A percentile compares a stretch with the other conserved stretches of the same genome.
Conservation (phyloP, 2,329 filamentous ascomycete species). For the Sporothrix inflata region DNA sequence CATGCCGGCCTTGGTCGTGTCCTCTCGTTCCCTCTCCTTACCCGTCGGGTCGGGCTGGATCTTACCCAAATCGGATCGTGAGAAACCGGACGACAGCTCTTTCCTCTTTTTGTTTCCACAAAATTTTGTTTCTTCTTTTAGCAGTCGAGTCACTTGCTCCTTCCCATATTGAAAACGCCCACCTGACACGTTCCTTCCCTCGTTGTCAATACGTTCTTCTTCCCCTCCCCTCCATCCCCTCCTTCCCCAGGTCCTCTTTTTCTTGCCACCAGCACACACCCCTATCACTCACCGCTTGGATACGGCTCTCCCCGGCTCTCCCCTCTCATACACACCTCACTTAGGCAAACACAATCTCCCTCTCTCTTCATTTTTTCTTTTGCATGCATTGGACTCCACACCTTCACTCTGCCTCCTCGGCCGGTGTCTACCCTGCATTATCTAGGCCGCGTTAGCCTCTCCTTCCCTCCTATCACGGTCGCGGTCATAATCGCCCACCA, state of each 20-base stretch:
- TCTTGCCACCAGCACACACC: neutral
- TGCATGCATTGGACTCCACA: neutral
- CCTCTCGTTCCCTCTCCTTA: neutral
- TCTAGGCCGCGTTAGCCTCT: neutral
- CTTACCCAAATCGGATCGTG: neutral
- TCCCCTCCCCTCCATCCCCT: slow-evolving; percentile 9
- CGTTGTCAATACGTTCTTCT: neutral
- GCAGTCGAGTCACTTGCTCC: neutral
- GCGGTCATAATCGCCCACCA: neutral
- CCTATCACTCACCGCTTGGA: neutral
- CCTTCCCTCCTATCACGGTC: neutral
- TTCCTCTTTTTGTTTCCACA: neutral
- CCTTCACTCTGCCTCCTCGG: neutral
- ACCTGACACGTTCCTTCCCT: neutral
- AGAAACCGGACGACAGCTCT: neutral
- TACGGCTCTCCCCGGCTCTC: neutral
- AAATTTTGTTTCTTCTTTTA: neutral
- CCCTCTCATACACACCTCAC: neutral
- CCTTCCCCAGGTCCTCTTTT: neutral
- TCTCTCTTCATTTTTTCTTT: neutral
- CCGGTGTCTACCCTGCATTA: neutral
- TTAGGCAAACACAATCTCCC: neutral
- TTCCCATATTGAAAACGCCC: slow-evolving; percentile 2
- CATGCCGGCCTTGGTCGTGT: neutral
- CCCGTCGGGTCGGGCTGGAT: neutral